These are phyloP conservation scores for Euphorbia lathyris DNA, from an alignment of 345 rosid species.

Conservation along the genomic window DNA sequence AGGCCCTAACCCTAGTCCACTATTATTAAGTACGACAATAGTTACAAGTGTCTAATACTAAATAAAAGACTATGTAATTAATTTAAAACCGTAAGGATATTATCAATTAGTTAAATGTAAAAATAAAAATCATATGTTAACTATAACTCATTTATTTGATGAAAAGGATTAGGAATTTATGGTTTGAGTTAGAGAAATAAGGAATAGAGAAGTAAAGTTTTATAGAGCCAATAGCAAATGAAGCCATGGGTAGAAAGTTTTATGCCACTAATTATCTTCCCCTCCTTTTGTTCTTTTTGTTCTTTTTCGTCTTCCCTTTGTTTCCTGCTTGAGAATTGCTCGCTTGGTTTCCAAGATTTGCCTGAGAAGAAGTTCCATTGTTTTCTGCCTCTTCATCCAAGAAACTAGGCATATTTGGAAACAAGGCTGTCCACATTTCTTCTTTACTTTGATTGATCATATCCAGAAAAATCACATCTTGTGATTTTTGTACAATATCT, in stretches of 20 bases:
- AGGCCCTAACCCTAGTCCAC: too few relatives aligned
- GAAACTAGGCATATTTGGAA: constrained; percentile 14
- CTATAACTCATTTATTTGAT: too few relatives aligned
- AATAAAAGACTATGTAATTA: too few relatives aligned
- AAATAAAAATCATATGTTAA: too few relatives aligned
- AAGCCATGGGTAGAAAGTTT: too few relatives aligned
- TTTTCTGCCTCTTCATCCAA: background rate
- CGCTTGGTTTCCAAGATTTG: background rate
- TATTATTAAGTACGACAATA: too few relatives aligned
- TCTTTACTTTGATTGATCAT: constrained; percentile 1
- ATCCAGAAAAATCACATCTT: constrained; percentile 3
- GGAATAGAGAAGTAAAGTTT: background rate
- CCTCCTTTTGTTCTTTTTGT: constrained; percentile 6
- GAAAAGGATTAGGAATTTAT: constrained; percentile 7
- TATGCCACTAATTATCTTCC: background rate
- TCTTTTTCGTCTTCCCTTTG: background rate
- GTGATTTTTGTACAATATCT: background rate
- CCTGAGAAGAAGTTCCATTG: background rate
- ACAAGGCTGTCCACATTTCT: background rate
- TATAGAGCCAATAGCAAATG: background rate
- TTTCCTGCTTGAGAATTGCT: background rate
- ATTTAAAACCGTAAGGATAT: too few relatives aligned
- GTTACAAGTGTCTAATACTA: too few relatives aligned
- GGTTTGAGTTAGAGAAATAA: constrained; percentile 11
- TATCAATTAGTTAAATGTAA: too few relatives aligned